Percentiles rank a stretch among this genome's conserved stretches.
These are phyloP conservation scores for Xylariaceae sp. DNA, from an alignment of 2,329 filamentous ascomycete species.

Conservation along the genomic window DNA sequence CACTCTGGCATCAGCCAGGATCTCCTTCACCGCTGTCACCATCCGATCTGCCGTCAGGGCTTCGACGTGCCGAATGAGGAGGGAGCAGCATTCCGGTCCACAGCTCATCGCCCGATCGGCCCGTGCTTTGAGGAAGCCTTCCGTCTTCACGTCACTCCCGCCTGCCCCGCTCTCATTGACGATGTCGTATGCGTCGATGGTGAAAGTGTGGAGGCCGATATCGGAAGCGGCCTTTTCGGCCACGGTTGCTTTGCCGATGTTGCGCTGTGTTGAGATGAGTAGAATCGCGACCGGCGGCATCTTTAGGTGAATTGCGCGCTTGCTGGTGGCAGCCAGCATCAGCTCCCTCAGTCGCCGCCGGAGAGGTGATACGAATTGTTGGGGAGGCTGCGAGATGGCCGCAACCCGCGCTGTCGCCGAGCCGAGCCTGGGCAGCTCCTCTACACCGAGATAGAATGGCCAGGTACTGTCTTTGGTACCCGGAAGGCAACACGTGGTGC, in stretches of 20 bases:
- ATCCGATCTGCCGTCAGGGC: slow-evolving; percentile 88
- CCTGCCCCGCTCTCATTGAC: slow-evolving; percentile 84
- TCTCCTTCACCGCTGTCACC: slow-evolving; percentile 75
- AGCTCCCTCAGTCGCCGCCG: slow-evolving; percentile 74
- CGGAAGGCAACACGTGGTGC: slow-evolving; percentile 74
- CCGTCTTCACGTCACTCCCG: slow-evolving; percentile 87
- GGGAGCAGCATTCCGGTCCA: slow-evolving; percentile 72
- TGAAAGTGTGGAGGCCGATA: slow-evolving; percentile 83
- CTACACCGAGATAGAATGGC: slow-evolving; percentile 84
- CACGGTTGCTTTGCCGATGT: slow-evolving; percentile 84
- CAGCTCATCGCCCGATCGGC: slow-evolving; percentile 86
- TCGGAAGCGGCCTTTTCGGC: slow-evolving; percentile 75
- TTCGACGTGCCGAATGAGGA: slow-evolving; percentile 87
- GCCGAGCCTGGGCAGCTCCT: slow-evolving; percentile 55
- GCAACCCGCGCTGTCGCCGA: slow-evolving; percentile 34
- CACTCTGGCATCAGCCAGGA: slow-evolving; percentile 73
- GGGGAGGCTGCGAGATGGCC: slow-evolving; percentile 41
- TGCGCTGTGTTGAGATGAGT: slow-evolving; percentile 83
- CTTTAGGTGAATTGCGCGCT: slow-evolving; percentile 76
- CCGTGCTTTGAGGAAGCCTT: slow-evolving; percentile 80
- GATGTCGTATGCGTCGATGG: slow-evolving; percentile 88
- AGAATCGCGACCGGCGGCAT: slow-evolving; percentile 86
- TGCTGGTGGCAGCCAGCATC: slow-evolving; percentile 81
- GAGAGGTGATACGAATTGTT: slow-evolving; percentile 51
- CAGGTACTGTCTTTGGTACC: slow-evolving; percentile 71